Base-by-base conservation (phyloP, 805 yeast genomes). In the Danielia reshetovae region DNA sequence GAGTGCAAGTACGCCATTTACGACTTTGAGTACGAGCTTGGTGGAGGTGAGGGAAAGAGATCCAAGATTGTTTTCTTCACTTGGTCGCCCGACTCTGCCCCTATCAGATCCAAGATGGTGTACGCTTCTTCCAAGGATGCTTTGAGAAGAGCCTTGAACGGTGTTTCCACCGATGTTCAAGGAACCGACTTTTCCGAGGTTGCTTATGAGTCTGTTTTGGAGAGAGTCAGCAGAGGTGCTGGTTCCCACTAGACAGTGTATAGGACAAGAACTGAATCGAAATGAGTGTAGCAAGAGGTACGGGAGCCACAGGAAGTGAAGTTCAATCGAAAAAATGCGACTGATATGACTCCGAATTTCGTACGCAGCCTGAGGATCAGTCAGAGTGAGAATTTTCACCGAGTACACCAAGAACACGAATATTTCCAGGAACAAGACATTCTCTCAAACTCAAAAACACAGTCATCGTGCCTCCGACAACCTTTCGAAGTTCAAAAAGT, bases 91-190 rank as follows among this genome's bases (percentile, higher is more conserved):
- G 98, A 93, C 62, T 86, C 95, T 43, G 96, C 97, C 36, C 87
- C 93, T 43, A 81, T 93, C 56, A 84, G 94, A 74, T 65, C 88
- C 53, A 93, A 93, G 84, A 93, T 93, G 98, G 85, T 90, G 45
- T 90, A 89, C 72, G 97, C 98, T 30, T 79, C 96, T n/a, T 89
- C 97, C 42, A 88, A 88, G 70, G 97, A 89, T 55, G 96, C 97
- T 32, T 77, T 93, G 59, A 90, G 97, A 76, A 87, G 96, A 70
- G 90, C 98, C 38, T 75, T 93, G 59, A 90, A 85, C 63, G 98
- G 98, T 66, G 80, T 93, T 50, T 72, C 96, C 38, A 65, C 95
- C 51, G 98, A 93, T 59, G 75, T 93, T 57, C 98, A 93, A 74
- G 98, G 97, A 60, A 93, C 98, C 40, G 98, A 93, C 67, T 89